Percentiles rank a stretch among this genome's conserved stretches.
These are phyloP conservation scores for Claviceps sp. DNA, from an alignment of 2,329 filamentous ascomycete species.

Conservation along the genomic window DNA sequence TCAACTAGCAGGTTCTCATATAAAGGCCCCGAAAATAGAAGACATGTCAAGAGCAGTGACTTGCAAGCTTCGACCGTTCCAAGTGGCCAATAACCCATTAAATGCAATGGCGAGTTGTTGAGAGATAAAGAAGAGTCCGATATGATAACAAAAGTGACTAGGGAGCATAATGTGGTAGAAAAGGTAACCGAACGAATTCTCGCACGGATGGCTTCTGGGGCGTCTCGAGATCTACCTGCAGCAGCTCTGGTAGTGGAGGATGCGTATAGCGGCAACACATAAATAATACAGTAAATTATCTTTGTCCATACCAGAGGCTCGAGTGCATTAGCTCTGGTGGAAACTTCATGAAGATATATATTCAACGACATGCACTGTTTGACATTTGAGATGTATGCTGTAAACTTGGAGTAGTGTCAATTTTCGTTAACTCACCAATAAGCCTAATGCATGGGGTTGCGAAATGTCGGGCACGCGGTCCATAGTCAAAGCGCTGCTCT, in stretches of 20 bases:
- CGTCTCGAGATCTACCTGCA: slow-evolving; percentile 66
- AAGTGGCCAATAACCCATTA: slow-evolving; percentile 72
- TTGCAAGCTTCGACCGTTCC: slow-evolving; percentile 49
- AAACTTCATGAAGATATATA: background rate
- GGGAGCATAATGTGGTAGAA: slow-evolving; percentile 56
- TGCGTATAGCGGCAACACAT: slow-evolving; percentile 84
- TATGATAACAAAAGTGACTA: slow-evolving; percentile 55
- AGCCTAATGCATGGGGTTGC: slow-evolving; percentile 14
- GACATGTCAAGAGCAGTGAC: slow-evolving; percentile 54
- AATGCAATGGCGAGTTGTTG: slow-evolving; percentile 31
- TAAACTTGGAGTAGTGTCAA: too few relatives aligned
- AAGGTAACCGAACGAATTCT: slow-evolving; percentile 68
- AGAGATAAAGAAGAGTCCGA: background rate
- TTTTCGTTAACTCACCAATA: slow-evolving; percentile 14
- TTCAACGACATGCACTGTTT: too few relatives aligned
- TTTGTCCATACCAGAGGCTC: slow-evolving; percentile 1
- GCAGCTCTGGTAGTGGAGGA: slow-evolving; percentile 69
- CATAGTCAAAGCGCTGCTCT: too few relatives aligned
- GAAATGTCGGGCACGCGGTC: slow-evolving; percentile 5
- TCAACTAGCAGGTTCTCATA: slow-evolving; percentile 69
- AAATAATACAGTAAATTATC: slow-evolving; percentile 74
- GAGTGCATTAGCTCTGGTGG: background rate
- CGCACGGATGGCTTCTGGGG: slow-evolving; percentile 76
- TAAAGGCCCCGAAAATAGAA: slow-evolving; percentile 74
- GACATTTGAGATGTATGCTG: too few relatives aligned